These are phyloP conservation scores for Daldinia decipiens DNA, from an alignment of 495 filamentous ascomycete genomes.

Conservation along the genomic window DNA sequence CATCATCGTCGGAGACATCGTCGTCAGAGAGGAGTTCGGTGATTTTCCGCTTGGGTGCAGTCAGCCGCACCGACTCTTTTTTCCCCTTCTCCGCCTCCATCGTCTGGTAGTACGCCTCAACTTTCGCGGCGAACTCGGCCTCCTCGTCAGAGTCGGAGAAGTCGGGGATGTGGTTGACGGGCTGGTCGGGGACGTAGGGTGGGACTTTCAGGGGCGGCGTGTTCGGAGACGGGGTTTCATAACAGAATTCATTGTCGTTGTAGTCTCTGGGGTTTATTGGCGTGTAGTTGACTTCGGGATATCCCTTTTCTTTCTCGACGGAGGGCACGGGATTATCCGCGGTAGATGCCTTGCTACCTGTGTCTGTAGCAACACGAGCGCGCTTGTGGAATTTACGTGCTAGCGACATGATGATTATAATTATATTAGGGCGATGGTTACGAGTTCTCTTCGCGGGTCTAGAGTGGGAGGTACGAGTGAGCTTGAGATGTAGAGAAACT, in stretches of 20 bases:
- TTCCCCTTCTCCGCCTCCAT: background rate
- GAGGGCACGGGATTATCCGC: background rate
- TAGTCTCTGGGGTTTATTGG: background rate
- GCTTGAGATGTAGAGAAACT: background rate
- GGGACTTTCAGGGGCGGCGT: background rate
- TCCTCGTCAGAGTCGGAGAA: constrained; percentile 14
- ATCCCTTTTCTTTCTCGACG: background rate
- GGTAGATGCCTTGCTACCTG: background rate
- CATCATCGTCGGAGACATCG: background rate
- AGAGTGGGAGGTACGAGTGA: background rate
- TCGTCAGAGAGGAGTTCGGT: background rate
- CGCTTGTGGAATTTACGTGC: constrained; percentile 8
- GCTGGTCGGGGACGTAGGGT: background rate
- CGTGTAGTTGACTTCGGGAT: background rate
- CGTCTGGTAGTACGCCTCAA: background rate
- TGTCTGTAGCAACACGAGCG: background rate
- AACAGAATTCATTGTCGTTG: background rate
- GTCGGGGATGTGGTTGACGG: background rate
- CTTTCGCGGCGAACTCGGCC: background rate
- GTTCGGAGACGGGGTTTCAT: no score
- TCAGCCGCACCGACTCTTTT: background rate
- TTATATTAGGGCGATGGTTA: background rate
- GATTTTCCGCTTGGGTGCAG: background rate
- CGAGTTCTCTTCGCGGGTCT: background rate
- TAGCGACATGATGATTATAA: constrained; percentile 3